These are phyloP conservation scores for Curvularia sp. DNA, from an alignment of 2,329 filamentous ascomycete species.

Conservation along the genomic window DNA sequence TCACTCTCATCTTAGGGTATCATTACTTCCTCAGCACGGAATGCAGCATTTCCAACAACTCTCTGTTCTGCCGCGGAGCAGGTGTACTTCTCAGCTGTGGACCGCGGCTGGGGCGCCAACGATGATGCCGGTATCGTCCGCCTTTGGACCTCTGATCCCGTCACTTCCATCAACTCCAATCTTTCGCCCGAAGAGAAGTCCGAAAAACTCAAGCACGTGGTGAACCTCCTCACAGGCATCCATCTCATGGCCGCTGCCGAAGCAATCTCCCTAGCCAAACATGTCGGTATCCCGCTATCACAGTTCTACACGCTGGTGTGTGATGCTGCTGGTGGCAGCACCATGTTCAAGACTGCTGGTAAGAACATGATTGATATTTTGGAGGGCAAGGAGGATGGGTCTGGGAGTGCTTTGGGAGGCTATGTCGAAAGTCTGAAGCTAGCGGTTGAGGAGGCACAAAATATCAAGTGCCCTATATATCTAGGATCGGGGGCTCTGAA, in stretches of 20 bases:
- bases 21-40: constrained; percentile 69
- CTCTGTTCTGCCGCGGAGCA: constrained; percentile 70
- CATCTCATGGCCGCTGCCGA: constrained; percentile 49
- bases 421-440: constrained; percentile 36
- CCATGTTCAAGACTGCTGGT: constrained; percentile 44
- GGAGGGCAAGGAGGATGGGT: constrained; percentile 36
- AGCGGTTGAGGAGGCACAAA: constrained; percentile 44
- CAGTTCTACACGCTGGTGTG: constrained; percentile 48
- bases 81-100: constrained; percentile 66
- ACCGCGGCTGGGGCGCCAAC: constrained; percentile 62
- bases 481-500: constrained; percentile 45
- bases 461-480: constrained; percentile 45
- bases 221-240: constrained; percentile 44
- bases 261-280: constrained; percentile 47
- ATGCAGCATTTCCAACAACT: constrained; percentile 64
- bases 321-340: constrained; percentile 49
- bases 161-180: constrained; percentile 40
- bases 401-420: constrained; percentile 25
- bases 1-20: constrained; percentile 56
- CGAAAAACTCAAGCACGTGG: constrained; percentile 46
- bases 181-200: constrained; percentile 38
- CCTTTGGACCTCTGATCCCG: constrained; percentile 56
- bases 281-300: constrained; percentile 46
- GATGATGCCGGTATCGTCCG: constrained; percentile 65
- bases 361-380: constrained; percentile 43